Evolutionary conservation across 106 monocot species (phyloP).

Genomic region (Allium cepa): DNA sequence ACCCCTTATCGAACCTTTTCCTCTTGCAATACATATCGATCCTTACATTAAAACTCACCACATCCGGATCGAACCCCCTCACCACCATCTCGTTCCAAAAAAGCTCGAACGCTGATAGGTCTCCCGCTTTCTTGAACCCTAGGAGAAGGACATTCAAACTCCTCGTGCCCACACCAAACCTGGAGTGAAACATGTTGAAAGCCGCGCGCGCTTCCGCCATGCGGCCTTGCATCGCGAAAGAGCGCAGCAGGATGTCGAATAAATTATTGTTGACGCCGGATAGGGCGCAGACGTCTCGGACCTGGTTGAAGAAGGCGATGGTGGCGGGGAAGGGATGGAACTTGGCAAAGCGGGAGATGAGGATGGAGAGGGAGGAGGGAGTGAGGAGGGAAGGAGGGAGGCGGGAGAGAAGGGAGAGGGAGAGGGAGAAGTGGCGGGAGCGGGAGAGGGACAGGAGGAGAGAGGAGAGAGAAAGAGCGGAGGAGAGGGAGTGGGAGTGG

Average conservation of each 20-base stretch:
- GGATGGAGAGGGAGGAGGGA: slow-evolving; percentile 5
- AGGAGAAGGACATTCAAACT: slow-evolving; percentile 68
- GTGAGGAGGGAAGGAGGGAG: neutral
- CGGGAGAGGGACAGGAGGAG: neutral
- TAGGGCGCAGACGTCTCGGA: slow-evolving; percentile 22
- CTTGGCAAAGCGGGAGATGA: slow-evolving; percentile 41
- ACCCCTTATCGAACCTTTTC: slow-evolving; percentile 32
- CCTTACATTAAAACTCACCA: slow-evolving; percentile 60
- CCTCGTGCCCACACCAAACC: slow-evolving; percentile 32
- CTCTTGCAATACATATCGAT: slow-evolving; percentile 87
- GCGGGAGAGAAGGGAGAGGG: neutral
- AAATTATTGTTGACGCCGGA: slow-evolving; percentile 3
- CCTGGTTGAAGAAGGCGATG: slow-evolving; percentile 32
- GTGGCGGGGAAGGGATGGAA: slow-evolving; percentile 49
- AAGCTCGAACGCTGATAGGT: slow-evolving; percentile 49
- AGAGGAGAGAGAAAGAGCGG: neutral
- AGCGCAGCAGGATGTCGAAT: slow-evolving; percentile 50
- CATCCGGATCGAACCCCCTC: slow-evolving; percentile 63
- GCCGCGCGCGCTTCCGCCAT: slow-evolving; percentile 59
- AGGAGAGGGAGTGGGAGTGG: neutral
- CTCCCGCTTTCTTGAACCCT: slow-evolving; percentile 68
- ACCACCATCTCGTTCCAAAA: slow-evolving; percentile 59
- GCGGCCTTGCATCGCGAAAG: slow-evolving; percentile 46
- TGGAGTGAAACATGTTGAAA: slow-evolving; percentile 36
- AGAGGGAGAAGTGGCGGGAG: slow-evolving; percentile 2